Base-by-base conservation (phyloP, 2,329 filamentous ascomycete species). In the Fusarium luffae region DNA sequence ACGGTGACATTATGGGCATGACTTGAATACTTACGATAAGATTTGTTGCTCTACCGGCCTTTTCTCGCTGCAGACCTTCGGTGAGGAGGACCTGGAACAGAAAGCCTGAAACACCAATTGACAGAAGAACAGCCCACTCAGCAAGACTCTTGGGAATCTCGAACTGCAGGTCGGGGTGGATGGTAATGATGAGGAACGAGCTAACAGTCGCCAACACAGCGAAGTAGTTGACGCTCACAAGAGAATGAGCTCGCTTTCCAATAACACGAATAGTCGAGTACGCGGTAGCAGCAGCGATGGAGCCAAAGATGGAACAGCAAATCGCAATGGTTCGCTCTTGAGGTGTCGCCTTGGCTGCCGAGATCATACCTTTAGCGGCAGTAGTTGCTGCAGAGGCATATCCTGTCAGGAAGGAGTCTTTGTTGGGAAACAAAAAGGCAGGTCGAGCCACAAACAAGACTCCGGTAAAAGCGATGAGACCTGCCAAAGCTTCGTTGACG, bases 141-240 rank as follows among this genome's bases (percentile, higher is more conserved):
- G 65, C 19, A 0, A 55, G 8, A 19, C 51, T 69, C 11, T 69
- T 65, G 0, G 80, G 78, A 4, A 80, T 73, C 55, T 82, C 77
- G 11, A 85, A 80, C 4, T 77, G 72, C 25, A 84, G 72, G 34
- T 77, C 78, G 0, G 84, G 84, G 28, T 83, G 77, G 11, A 81
- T 63, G 14, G 82, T 81, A 75, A 94, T 87, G 41, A 88, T 86
- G 1, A 90, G 73, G 2, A 86, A 79, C 10, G 90, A 92, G 52
- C 93, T 87, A 1, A 92, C 72, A 0, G 89, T 91, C 41, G 90
- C 91, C 77, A 89, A 85, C 0, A 82, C 81, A 2, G 90, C 89
- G 76, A 95, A 94, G 77, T 94, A 95, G 68, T 92, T 94, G 10
- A 95, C 92, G 30, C 86, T 90, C 43, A 95, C 87, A 18, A 96